phyloP scores from a whole-genome alignment of 345 rosid species.

The Salix exigua region DNA sequence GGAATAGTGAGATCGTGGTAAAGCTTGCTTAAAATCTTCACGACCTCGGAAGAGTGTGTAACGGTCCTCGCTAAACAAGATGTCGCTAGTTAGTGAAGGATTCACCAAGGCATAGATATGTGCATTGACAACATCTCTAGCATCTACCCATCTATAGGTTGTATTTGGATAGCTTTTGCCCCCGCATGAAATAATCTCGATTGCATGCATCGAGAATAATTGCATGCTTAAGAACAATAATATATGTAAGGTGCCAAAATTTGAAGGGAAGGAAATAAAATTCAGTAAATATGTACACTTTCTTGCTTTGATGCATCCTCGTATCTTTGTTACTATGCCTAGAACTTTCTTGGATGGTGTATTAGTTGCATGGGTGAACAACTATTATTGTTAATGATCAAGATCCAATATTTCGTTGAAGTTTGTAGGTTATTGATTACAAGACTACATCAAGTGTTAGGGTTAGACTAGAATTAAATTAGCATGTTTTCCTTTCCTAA shows the following conservation, averaged over 20 bases:
- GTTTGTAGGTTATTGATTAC: no score
- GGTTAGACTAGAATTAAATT: no score
- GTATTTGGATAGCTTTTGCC: conserved; percentile 1
- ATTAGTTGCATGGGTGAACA: no score
- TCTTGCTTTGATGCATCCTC: no score
- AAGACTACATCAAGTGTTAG: no score
- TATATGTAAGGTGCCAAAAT: neutral
- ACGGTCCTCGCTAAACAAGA: conserved; percentile 10
- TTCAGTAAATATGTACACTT: no score
- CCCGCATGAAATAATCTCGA: neutral
- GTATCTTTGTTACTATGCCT: no score
- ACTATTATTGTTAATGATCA: no score
- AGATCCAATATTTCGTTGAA: no score
- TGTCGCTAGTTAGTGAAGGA: conserved; percentile 1
- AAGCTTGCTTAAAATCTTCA: neutral
- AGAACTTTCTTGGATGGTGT: no score
- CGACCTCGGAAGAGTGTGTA: neutral
- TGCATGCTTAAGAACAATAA: neutral
- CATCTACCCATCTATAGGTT: conserved; percentile 2
- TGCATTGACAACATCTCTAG: conserved; percentile 14
- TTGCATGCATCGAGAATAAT: neutral
- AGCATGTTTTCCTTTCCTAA: no score
- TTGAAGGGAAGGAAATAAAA: no score
- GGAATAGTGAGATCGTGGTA: conserved; percentile 5
- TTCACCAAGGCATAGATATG: conserved; percentile 2